A percentile compares a stretch with the other conserved stretches of the same genome.
Evolutionary conservation across 257 asterid species (phyloP).

Genomic region (Nicotiana benthamiana): DNA sequence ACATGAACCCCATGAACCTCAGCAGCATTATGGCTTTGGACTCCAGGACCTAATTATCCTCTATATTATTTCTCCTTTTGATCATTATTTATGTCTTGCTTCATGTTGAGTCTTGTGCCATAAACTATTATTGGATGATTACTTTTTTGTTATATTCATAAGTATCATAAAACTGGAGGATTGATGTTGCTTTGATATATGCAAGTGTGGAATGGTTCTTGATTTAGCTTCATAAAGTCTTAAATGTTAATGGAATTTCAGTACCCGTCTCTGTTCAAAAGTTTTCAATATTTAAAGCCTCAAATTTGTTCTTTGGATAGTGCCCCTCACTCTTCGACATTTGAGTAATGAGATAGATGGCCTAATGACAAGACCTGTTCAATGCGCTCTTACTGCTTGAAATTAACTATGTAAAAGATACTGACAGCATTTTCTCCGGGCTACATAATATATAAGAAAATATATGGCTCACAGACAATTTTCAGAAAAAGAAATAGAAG

Average conservation of each 20-base stretch:
- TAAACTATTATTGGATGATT: neutral
- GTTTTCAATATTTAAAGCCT: neutral
- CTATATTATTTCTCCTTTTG: neutral
- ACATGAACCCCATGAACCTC: conserved; percentile 76
- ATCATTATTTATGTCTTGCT: neutral
- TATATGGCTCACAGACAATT: no score
- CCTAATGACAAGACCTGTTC: no score
- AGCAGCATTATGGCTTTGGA: conserved; percentile 44
- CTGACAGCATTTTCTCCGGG: no score
- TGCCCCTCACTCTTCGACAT: no score
- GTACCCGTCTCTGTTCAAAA: neutral
- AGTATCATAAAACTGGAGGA: neutral
- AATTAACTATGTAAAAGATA: no score
- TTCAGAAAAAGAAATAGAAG: no score
- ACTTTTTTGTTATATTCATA: neutral
- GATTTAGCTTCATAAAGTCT: neutral
- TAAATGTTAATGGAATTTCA: neutral
- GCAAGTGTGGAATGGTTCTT: neutral
- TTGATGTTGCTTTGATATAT: neutral
- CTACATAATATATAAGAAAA: no score
- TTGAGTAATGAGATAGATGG: no score
- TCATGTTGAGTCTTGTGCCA: neutral
- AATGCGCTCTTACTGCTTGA: no score
- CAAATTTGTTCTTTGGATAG: neutral
- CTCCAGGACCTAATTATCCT: conserved; percentile 27